Evolutionary conservation across 2,329 filamentous ascomycete genomes (phyloP).

Genomic region (Fusarium sp.): DNA sequence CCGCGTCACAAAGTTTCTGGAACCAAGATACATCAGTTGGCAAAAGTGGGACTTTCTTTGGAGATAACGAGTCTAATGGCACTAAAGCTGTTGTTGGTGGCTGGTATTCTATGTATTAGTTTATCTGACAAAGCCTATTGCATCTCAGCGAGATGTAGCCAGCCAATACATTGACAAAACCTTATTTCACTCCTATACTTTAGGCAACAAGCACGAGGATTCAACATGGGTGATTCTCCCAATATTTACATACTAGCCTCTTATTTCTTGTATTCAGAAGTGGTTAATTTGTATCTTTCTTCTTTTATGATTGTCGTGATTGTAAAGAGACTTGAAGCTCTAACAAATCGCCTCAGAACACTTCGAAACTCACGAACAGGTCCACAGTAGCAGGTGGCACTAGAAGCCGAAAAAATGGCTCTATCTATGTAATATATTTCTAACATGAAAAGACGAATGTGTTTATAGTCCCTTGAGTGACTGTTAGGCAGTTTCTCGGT

Average conservation of each 20-base stretch:
- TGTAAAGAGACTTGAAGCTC: background rate
- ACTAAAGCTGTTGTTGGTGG: rapidly evolving
- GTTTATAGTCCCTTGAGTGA: rapidly evolving
- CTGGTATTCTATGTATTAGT: background rate
- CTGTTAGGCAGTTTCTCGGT: background rate
- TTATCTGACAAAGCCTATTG: background rate
- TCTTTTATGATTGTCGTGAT: no score
- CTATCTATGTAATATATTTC: rapidly evolving
- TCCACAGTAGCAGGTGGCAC: rapidly evolving
- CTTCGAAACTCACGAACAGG: background rate
- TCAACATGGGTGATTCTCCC: rapidly evolving
- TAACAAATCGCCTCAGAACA: background rate
- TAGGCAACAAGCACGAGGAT: background rate
- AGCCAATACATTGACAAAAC: background rate
- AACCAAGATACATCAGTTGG: background rate
- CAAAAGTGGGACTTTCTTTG: rapidly evolving
- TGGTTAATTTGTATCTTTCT: no score
- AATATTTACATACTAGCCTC: rapidly evolving
- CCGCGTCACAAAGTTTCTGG: rapidly evolving
- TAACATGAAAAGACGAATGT: background rate
- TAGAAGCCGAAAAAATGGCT: rapidly evolving
- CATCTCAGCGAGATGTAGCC: background rate
- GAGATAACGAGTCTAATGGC: rapidly evolving
- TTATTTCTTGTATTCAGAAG: background rate
- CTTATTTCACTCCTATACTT: background rate